phyloP scores from a whole-genome alignment of 192 early-diverging fungal genomes.

The Powellomyces hirtus region DNA sequence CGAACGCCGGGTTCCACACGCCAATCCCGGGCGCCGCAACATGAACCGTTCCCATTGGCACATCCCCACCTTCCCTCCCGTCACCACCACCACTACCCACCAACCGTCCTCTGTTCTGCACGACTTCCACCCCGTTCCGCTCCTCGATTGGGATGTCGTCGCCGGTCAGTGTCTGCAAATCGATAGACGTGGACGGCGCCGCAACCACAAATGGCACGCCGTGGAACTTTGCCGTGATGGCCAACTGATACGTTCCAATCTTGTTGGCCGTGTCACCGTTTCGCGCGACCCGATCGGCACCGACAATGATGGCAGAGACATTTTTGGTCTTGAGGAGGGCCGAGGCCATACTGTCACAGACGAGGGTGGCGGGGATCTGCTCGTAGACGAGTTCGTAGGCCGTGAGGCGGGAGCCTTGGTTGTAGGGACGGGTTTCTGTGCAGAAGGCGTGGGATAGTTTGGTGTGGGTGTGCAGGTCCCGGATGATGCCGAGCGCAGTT shows the following conservation, averaged over 20 bases:
- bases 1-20: conserved; percentile 99
- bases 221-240: conserved; percentile 85
- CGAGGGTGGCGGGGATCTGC: conserved; percentile 85
- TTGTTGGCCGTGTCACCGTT: conserved; percentile 99
- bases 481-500: conserved; percentile 93
- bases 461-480: conserved; percentile 59
- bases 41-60: conserved; percentile 52
- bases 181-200: conserved; percentile 91
- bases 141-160: conserved; percentile 84
- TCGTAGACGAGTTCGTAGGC: conserved; percentile 93
- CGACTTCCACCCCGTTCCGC: conserved; percentile 72
- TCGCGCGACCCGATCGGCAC: conserved; percentile 92
- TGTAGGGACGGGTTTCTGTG: conserved; percentile 97
- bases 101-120: conserved; percentile 55
- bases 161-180: conserved; percentile 69
- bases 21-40: conserved; percentile 79
- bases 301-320: conserved; percentile 87
- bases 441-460: conserved; percentile 79
- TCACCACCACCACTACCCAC: conserved; percentile 43
- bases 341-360: conserved; percentile 91
- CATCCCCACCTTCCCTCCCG: conserved; percentile 34
- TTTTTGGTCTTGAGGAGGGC: conserved; percentile 64
- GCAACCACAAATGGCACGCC: conserved; percentile 89
- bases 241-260: conserved; percentile 97
- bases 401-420: conserved; percentile 93